A percentile compares a stretch with the other conserved stretches of the same genome.
Conservation (phyloP, 2,329 filamentous ascomycete genomes). For the Pezicula radicicola region DNA sequence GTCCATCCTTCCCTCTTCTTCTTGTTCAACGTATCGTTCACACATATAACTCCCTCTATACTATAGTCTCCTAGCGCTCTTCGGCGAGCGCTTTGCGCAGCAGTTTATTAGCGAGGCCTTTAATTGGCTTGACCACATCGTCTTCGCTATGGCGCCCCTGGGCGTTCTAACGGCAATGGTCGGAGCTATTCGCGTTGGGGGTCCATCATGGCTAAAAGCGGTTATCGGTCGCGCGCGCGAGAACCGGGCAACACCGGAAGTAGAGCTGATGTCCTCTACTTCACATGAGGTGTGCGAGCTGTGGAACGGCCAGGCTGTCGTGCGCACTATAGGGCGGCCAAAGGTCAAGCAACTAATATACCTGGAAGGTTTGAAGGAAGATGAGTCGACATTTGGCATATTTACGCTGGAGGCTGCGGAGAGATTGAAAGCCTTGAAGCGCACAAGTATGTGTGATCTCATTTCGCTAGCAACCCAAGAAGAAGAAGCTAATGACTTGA, state of each 20-base stretch:
- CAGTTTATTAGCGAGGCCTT: slow-evolving; percentile 44
- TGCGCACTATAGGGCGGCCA: slow-evolving; percentile 13
- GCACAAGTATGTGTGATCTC: too few species aligned
- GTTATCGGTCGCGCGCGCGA: slow-evolving; percentile 44
- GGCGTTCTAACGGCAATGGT: slow-evolving; percentile 42
- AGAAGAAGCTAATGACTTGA: too few species aligned
- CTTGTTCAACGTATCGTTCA: background rate
- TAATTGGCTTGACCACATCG: slow-evolving; percentile 37
- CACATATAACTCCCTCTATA: too few species aligned
- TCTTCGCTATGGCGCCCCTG: slow-evolving; percentile 43
- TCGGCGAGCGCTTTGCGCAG: slow-evolving; percentile 44
- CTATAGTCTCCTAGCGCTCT: slow-evolving; percentile 26
- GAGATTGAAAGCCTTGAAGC: background rate
- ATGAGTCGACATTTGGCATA: background rate
- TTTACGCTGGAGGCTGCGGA: background rate
- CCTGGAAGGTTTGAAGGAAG: background rate
- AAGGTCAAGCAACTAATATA: background rate
- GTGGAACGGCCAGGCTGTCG: slow-evolving; percentile 38
- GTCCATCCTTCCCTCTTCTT: background rate
- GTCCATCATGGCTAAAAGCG: slow-evolving; percentile 37
- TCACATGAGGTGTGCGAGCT: slow-evolving; percentile 42
- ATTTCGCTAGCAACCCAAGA: too few species aligned
- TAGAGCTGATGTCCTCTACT: slow-evolving; percentile 43
- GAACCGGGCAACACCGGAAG: slow-evolving; percentile 35
- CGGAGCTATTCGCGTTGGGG: slow-evolving; percentile 41